A percentile compares a stretch with the other conserved stretches of the same genome.
phyloP scores from a whole-genome alignment of 2,329 filamentous ascomycete species.

The Sporothrix euskadiensis region DNA sequence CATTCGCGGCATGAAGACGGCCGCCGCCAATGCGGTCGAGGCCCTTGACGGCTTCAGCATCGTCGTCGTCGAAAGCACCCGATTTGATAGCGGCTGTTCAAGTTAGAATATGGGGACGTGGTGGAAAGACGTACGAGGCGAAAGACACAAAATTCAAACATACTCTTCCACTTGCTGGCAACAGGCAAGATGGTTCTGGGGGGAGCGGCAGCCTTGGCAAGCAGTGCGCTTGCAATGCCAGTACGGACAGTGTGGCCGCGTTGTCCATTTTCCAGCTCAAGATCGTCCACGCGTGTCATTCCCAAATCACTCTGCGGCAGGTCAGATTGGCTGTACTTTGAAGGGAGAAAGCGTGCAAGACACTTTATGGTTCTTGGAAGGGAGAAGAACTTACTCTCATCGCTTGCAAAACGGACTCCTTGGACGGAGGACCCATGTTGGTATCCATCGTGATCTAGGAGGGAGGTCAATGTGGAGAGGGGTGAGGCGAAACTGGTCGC shows the following conservation, averaged over 20 bases:
- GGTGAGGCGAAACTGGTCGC: background rate
- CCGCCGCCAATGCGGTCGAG: slow-evolving; percentile 31
- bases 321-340: background rate
- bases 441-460: background rate
- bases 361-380: background rate
- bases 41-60: slow-evolving; percentile 32
- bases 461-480: background rate
- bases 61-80: slow-evolving; percentile 33
- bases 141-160: background rate
- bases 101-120: background rate
- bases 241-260: background rate
- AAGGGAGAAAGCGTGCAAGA: background rate
- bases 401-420: slow-evolving; percentile 14
- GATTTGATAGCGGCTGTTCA: slow-evolving; percentile 27
- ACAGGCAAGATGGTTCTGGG: slow-evolving; percentile 8
- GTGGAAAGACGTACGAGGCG: background rate
- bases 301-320: slow-evolving; percentile 30
- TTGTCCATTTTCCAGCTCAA: slow-evolving; percentile 30
- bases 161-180: slow-evolving; percentile 28
- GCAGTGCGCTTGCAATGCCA: background rate
- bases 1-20: slow-evolving; percentile 30
- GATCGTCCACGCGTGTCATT: slow-evolving; percentile 29
- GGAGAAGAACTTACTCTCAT: slow-evolving; percentile 10
- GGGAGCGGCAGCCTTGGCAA: background rate
- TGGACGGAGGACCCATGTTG: background rate